Evolutionary conservation across 106 monocot species (phyloP).

Genomic region (Phalaenopsis aphrodite): DNA sequence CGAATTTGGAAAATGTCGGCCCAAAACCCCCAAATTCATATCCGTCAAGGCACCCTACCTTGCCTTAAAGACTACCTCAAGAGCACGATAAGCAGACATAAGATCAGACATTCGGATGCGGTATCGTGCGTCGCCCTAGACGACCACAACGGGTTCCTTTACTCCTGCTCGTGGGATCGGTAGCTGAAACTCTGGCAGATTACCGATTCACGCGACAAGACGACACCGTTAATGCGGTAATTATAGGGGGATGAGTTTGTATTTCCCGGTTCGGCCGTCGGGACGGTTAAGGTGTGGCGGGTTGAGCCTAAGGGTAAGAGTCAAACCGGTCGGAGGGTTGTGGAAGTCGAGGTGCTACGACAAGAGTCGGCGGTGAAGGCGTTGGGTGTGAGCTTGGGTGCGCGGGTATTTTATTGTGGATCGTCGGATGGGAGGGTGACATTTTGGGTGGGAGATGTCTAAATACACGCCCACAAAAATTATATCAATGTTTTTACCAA

Average conservation of each 20-base stretch:
- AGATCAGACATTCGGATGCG: conserved; percentile 50
- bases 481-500: too few relatives aligned
- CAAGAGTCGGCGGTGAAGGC: conserved; percentile 57
- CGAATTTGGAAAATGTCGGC: conserved; percentile 35
- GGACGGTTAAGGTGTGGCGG: conserved; percentile 64
- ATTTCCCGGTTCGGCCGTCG: conserved; percentile 69
- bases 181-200: conserved; percentile 68
- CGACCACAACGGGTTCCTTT: conserved; percentile 39
- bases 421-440: conserved; percentile 53
- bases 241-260: conserved; percentile 25
- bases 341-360: conserved; percentile 24
- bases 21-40: conserved; percentile 24
- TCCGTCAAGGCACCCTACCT: conserved; percentile 29
- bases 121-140: conserved; percentile 42
- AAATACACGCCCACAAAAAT: too few relatives aligned
- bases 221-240: conserved; percentile 55
- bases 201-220: conserved; percentile 51
- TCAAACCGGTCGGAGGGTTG: conserved; percentile 18
- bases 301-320: conserved; percentile 27
- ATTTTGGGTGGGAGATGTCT: conserved; percentile 13
- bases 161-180: conserved; percentile 71
- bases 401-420: conserved; percentile 51
- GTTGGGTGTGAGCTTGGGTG: conserved; percentile 25
- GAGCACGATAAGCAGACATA: conserved; percentile 20
- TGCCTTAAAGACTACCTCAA: conserved; percentile 33